Evolutionary conservation across 352 stramenopile species (phyloP).

Genomic region (Globisporangium irregulare): DNA sequence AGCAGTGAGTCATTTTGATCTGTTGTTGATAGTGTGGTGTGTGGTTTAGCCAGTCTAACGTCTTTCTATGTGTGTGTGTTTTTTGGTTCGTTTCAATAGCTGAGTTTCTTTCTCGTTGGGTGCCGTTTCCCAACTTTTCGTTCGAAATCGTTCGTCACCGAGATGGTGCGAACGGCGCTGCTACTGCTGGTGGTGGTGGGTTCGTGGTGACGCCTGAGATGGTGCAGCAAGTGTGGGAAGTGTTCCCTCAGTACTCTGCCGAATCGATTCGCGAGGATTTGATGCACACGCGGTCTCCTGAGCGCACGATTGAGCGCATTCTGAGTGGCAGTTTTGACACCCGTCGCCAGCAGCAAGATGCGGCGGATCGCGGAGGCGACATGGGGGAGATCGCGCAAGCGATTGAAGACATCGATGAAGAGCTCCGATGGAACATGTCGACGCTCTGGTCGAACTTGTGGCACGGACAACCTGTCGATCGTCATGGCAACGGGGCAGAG

Average conservation of each 20-base stretch:
- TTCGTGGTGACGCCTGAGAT: constrained; percentile 69
- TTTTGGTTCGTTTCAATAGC: constrained; percentile 23
- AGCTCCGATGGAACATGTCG: constrained; percentile 39
- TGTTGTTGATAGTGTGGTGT: not conserved
- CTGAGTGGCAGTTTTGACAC: constrained; percentile 48
- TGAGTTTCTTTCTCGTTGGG: constrained; percentile 63
- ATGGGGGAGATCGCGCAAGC: constrained; percentile 29
- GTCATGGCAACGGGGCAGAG: constrained; percentile 1
- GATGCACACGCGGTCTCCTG: constrained; percentile 47
- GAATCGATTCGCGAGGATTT: constrained; percentile 61
- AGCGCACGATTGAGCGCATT: constrained; percentile 75
- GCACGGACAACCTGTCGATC: constrained; percentile 4
- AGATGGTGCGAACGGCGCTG: constrained; percentile 9
- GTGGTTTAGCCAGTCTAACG: not conserved
- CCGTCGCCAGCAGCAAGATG: constrained; percentile 25
- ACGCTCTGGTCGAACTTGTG: constrained; percentile 32
- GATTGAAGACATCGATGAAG: constrained; percentile 36
- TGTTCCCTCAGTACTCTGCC: constrained; percentile 68
- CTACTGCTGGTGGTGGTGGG: constrained; percentile 19
- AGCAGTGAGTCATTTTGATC: constrained; percentile 59
- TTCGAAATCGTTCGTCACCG: constrained; percentile 75
- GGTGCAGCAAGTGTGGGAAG: constrained; percentile 68
- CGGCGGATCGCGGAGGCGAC: constrained; percentile 14
- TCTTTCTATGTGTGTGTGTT: constrained; percentile 12
- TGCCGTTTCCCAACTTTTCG: constrained; percentile 70